These are phyloP conservation scores for Aurantiochytrium sp. DNA, from an alignment of 108 stramenopile genomes.

Conservation along the genomic window DNA sequence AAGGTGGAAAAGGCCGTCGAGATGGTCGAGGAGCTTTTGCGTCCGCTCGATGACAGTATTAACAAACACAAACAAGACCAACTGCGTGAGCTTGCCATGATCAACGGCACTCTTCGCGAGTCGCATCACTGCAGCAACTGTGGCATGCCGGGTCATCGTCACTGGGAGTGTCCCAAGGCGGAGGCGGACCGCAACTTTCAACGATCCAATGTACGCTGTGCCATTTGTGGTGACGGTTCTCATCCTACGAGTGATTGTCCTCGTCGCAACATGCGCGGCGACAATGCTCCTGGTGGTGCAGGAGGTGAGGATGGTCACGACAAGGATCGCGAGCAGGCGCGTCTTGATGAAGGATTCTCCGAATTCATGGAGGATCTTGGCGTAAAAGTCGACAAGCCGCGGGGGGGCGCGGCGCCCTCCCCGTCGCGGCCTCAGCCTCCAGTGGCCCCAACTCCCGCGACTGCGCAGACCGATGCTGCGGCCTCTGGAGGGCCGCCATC, in stretches of 20 bases:
- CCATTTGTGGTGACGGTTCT: conserved; percentile 92
- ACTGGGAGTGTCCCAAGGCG: conserved; percentile 89
- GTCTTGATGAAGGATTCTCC: conserved; percentile 76
- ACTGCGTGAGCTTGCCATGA: conserved; percentile 83
- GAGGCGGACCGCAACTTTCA: conserved; percentile 30
- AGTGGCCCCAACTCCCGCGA: neutral
- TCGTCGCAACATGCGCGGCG: conserved; percentile 24
- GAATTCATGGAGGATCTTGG: conserved; percentile 96
- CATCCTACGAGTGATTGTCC: conserved; percentile 95
- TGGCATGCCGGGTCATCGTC: conserved; percentile 90
- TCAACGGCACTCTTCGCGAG: conserved; percentile 97
- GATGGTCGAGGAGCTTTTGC: conserved; percentile 82
- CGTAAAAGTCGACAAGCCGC: conserved; percentile 44
- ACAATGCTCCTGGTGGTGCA: no score
- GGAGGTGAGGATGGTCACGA: conserved; percentile 22
- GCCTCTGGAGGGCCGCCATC: neutral
- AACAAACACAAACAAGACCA: conserved; percentile 96
- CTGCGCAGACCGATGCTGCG: neutral
- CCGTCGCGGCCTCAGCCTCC: neutral
- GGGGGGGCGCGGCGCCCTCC: neutral
- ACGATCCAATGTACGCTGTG: conserved; percentile 70
- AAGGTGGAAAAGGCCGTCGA: conserved; percentile 75
- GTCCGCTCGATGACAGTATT: conserved; percentile 89
- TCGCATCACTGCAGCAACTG: conserved; percentile 92
- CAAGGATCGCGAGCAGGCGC: conserved; percentile 8